Evolutionary conservation across 1,139 yeast genomes (phyloP).

Genomic region (Keqinozyma sinolaborantium): DNA sequence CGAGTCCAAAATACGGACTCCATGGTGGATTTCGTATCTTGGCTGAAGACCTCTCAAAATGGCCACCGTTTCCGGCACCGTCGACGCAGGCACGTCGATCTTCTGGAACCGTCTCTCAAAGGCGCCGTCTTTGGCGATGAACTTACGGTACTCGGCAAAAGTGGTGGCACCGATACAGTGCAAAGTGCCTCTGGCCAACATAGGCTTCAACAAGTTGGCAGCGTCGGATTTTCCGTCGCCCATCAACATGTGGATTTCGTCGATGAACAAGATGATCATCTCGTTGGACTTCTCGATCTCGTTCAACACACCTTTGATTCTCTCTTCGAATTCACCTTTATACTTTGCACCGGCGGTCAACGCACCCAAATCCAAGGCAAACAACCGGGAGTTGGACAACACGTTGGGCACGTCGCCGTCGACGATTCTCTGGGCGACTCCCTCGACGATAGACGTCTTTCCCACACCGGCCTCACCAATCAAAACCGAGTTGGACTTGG

Average conservation of each 20-base stretch:
- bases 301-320: conserved; percentile 91
- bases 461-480: conserved; percentile 99
- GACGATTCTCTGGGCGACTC: conserved; percentile 95
- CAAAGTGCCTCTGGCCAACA: conserved; percentile 92
- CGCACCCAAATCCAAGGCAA: conserved; percentile 90
- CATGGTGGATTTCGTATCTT: conserved; percentile 96
- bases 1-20: conserved; percentile 92
- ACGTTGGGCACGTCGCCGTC: conserved; percentile 94
- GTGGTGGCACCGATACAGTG: conserved; percentile 99
- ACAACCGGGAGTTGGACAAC: conserved; percentile 73
- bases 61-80: conserved; percentile 89
- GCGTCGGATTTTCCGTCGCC: conserved; percentile 96
- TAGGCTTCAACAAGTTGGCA: conserved; percentile 93
- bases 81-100: conserved; percentile 92
- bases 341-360: conserved; percentile 98
- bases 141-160: conserved; percentile 86
- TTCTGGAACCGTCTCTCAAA: conserved; percentile 98
- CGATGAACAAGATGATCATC: conserved; percentile 85
- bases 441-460: conserved; percentile 96
- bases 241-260: conserved; percentile 98
- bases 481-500: conserved; percentile 92
- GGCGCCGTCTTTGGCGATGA: conserved; percentile 95
- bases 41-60: conserved; percentile 95
- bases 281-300: conserved; percentile 89
- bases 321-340: conserved; percentile 98